Base-by-base conservation (phyloP, 73 alveolate genomes). In the Effrenium voratum region DNA sequence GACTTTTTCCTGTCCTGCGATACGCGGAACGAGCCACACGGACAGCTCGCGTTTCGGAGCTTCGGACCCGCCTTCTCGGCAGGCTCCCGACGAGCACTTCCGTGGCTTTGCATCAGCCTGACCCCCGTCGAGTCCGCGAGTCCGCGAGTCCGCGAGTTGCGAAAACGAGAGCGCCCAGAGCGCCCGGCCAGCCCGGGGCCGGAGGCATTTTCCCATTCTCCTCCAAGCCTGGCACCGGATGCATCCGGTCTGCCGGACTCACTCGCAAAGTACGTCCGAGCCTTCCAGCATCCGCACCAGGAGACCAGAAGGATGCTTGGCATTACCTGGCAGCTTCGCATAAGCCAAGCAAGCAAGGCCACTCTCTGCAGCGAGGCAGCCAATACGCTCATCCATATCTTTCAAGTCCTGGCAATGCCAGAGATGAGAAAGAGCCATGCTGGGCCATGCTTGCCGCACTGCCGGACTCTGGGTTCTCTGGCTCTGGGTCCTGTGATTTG, bases 171-270 rank as follows among this genome's bases (percentile, higher is more conserved):
- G n/a, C n/a, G n/a, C n/a, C n/a, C n/a, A n/a, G n/a, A n/a, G n/a
- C n/a, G n/a, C n/a, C n/a, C n/a, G n/a, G n/a, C 95, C 97, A 90
- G 85, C 97, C 97, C 19, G 97, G 97, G 34, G 97, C 97, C 10
- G 97, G 97, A 55, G 97, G 97, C 97, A 90, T 90, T 75, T 90
- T 90, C 12, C 97, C 97, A 43, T 90, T 90, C 60, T 90, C 97
- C 76, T 90, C 97, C 38, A 90, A 44, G 97, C 94, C 94, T 82
- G 52, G 16, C 43, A 8, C 63, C 8, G 8, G 63, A 8, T 12
- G 49, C 36, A 5, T 70, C 47, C 30, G 24, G 28, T 3, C 47
- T 70, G 82, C 82, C 16, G 38, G 38, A 24, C 50, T 36, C 75
- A 24, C 75, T 24, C 16, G 75, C 8, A 60, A 24, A 32, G 30